Evolutionary conservation across 805 yeast genomes (phyloP).

Genomic region (Saturnispora bothae): DNA sequence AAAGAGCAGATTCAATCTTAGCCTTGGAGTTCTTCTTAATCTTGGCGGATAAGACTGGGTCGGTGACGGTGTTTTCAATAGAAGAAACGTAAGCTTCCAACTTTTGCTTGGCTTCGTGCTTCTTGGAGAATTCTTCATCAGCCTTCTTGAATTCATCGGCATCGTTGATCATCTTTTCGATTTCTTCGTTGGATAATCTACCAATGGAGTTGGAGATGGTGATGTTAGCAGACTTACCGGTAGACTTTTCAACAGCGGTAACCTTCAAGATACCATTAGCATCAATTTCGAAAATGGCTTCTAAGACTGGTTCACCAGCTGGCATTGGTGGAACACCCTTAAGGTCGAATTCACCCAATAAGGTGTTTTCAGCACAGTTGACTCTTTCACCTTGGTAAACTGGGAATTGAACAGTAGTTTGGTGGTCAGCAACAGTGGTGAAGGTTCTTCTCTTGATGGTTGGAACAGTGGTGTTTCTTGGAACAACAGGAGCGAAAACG

Average conservation of each 20-base stretch:
- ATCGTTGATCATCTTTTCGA: constrained; percentile 96
- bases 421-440: constrained; percentile 98
- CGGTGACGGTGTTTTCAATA: constrained; percentile 92
- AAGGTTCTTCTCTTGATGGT: constrained; percentile 97
- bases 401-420: constrained; percentile 97
- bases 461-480: constrained; percentile 99
- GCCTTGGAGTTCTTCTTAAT: constrained; percentile 95
- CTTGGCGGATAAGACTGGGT: constrained; percentile 96
- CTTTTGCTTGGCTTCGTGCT: constrained; percentile 98
- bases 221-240: constrained; percentile 97
- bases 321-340: constrained; percentile 97
- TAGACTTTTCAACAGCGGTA: constrained; percentile 96
- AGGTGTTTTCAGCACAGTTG: constrained; percentile 94
- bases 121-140: constrained; percentile 98
- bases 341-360: constrained; percentile 97
- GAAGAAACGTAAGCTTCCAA: constrained; percentile 96
- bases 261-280: constrained; percentile 99
- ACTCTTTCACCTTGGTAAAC: constrained; percentile 99
- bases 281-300: constrained; percentile 97
- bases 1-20: constrained; percentile 94
- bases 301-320: constrained; percentile 99
- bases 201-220: constrained; percentile 99
- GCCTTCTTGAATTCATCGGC: constrained; percentile 99
- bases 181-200: constrained; percentile 92
- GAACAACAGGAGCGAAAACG: constrained; percentile 97